These are phyloP conservation scores for Kuraishia ogatae DNA, from an alignment of 805 yeast genomes.

Conservation along the genomic window DNA sequence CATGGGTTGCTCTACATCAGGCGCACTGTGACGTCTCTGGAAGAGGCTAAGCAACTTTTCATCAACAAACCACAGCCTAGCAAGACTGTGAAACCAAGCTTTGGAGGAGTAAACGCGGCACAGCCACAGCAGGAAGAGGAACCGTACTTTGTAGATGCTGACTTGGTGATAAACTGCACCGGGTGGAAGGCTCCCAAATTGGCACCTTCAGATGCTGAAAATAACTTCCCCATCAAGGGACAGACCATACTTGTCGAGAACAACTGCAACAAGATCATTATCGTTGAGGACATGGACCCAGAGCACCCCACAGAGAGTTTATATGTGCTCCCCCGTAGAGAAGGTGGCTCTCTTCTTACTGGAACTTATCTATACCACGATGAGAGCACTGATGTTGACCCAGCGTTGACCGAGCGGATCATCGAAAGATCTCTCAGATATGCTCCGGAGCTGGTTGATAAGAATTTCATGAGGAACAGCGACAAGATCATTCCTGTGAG, in stretches of 20 bases:
- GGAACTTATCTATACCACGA: conserved; percentile 28
- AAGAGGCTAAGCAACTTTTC: conserved; percentile 32
- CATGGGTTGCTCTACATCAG: conserved; percentile 41
- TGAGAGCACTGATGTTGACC: conserved; percentile 23
- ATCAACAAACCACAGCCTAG: neutral
- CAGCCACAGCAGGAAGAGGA: neutral
- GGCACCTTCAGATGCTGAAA: conserved; percentile 34
- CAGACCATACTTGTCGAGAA: conserved; percentile 48
- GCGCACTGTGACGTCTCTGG: conserved; percentile 29
- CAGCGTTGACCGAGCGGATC: conserved; percentile 37
- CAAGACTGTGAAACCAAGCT: neutral
- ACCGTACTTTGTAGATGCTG: conserved; percentile 27
- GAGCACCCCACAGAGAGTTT: conserved; percentile 35
- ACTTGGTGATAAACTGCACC: conserved; percentile 49
- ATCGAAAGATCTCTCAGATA: conserved; percentile 32
- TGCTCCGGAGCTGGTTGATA: conserved; percentile 28
- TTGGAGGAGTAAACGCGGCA: neutral
- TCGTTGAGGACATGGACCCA: conserved; percentile 17
- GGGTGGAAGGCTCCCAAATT: conserved; percentile 41
- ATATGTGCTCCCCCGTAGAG: conserved; percentile 59
- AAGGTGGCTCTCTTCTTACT: conserved; percentile 62
- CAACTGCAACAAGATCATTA: conserved; percentile 26
- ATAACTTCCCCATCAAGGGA: conserved; percentile 46
- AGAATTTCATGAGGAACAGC: conserved; percentile 16
- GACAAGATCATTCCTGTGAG: conserved; percentile 35